Base-by-base conservation (phyloP, 306 rosid genomes). In the Pueraria montana region DNA sequence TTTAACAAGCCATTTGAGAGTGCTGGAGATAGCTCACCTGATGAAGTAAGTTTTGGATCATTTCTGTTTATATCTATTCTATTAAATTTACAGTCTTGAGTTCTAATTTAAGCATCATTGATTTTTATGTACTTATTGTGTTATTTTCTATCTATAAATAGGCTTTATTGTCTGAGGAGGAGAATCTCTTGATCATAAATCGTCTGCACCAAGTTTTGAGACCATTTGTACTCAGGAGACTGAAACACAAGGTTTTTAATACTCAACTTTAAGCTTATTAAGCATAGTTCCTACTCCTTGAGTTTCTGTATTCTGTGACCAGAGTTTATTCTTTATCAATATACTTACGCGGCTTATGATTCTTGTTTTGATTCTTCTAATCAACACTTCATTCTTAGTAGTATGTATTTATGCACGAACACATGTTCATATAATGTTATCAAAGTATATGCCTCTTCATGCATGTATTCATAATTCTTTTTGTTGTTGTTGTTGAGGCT, bases 191-290 rank as follows among this genome's bases (percentile, higher is more conserved):
- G 94, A 91, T 96, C 92, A 96, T 96, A 72, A 96, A 96, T 83
- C 97, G 99, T 74, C 92, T 96, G 74, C 99, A 96, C 85, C 99
- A 96, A 91, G 99, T 96, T 72, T 93, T 96, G 78, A 93, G 99
- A 76, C 99, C 99, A 42, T 96, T 96, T 87, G 99, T 96, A 69
- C 98, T 96, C 75, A 91, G 99, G 86, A 91, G 99, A 93, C 91
- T 96, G 84, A 96, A 96, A 76, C 99, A 96, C 91, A 96, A 96
- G 99, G 99, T 96, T 70, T 82, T 52, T 74, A 82, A 69, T 64
- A 18, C 77, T 56, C 8, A 66, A 63, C 67, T 61, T 49, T 62
- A 62, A 32, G 72, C 68, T 79, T 64, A 53, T 67, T 34, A 80
- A 42, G 66, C 45, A 8, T 67, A 63, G 64, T 86, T 66, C 80